Percentiles rank a stretch among this genome's conserved stretches.
Evolutionary conservation across 2,329 filamentous ascomycete species (phyloP).

Genomic region (Trichoderma arundinaceum): DNA sequence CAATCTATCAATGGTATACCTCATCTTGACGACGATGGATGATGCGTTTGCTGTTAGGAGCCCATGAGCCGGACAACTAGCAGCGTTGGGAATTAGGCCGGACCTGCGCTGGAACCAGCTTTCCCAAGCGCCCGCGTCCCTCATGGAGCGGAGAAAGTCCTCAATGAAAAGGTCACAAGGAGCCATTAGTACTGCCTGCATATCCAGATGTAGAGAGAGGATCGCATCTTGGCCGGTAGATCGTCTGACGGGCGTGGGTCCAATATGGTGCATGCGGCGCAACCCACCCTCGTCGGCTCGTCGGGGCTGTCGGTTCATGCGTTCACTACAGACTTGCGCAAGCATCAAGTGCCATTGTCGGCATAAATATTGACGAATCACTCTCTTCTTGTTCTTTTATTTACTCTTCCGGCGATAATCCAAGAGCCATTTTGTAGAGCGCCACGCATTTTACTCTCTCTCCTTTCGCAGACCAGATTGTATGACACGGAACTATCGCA

Average conservation of each 20-base stretch:
- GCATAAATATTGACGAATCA: not conserved
- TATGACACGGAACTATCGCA: constrained; percentile 46
- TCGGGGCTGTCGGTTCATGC: constrained; percentile 16
- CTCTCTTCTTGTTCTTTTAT: constrained; percentile 1
- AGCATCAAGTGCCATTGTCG: constrained; percentile 13
- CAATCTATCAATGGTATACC: too few species aligned
- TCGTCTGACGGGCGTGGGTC: constrained; percentile 18
- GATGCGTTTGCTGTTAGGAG: too few species aligned
- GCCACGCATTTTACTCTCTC: constrained; percentile 44
- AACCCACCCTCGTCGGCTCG: constrained; percentile 19
- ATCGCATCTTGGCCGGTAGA: constrained; percentile 21
- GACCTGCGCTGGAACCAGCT: not conserved
- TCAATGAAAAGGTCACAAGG: constrained; percentile 6
- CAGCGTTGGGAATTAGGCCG: not conserved
- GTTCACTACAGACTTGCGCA: constrained; percentile 2
- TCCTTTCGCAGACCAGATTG: constrained; percentile 44
- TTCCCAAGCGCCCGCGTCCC: not conserved
- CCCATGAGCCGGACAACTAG: not conserved
- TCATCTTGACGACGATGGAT: too few species aligned
- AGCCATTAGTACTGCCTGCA: constrained; percentile 9
- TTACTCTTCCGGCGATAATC: not conserved
- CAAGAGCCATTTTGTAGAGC: constrained; percentile 39
- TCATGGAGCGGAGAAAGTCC: not conserved
- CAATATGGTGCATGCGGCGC: constrained; percentile 6
- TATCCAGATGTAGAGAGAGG: constrained; percentile 8